Evolutionary conservation across 2,329 filamentous ascomycete genomes (phyloP), one percentile per base, ranked within the genome.

Genomic region (Fusarium avenaceum): DNA sequence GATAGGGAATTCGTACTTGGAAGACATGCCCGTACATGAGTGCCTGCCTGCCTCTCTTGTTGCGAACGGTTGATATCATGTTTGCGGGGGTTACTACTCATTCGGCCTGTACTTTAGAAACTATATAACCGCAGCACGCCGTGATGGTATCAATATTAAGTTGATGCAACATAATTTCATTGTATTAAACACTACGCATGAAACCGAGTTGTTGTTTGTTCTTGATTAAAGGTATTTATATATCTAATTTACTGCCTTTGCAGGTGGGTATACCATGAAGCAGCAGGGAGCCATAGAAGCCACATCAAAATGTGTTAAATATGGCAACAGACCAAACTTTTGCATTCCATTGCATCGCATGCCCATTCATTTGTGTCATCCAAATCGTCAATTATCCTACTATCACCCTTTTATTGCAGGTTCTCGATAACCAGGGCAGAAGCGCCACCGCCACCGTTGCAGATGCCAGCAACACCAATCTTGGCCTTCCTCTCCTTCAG

Each of bases 371-470:
- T 32, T 40, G 44, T 63, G 35, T 75, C 64, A 65, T 72, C 57
- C 52, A 75, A 71, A 52, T 74, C 71, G 50, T 75, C 58, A 74
- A 52, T 48, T 61, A 58, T 54, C 45, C 39, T 44, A 54, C 32
- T 20, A 20, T 52, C 42, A 47, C 20, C 22, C 44, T 75, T 78
- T 80, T 81, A 87, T 81, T 87, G 84, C 76, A 89, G 77, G 77
- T 80, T 89, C 86, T 99, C 96, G 75, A 99, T 89, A 67, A 99
- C 93, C 72, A 99, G 84, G 60, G 96, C 96, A 75, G 93, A 97
- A 63, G 96, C 96, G 79, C 96, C 96, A 74, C 96, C 96, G 59
- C 96, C 96, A 71, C 96, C 96, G 81, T 99, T 99, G 89, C 96
- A 99, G 78, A 99, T 98, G 76, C 93, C 96, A 39, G 92, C 95